Percentiles rank a stretch among this genome's conserved stretches.
These are phyloP conservation scores for Hanseniaspora gamundiae DNA, from an alignment of 1,139 yeast genomes.

Conservation along the genomic window DNA sequence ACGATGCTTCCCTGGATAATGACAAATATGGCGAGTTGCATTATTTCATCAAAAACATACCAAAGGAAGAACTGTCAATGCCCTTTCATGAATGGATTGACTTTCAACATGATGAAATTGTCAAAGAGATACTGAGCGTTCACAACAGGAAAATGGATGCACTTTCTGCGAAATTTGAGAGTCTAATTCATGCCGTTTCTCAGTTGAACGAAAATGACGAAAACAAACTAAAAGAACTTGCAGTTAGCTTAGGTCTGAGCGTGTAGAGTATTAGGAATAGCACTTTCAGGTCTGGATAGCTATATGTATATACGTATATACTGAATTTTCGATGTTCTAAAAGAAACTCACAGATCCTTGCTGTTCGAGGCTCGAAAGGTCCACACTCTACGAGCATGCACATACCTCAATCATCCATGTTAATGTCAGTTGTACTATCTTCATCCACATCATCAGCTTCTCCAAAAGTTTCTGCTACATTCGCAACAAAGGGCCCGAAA, in stretches of 20 bases:
- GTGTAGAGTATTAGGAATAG: background rate
- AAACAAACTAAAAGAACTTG: slow-evolving; percentile 10
- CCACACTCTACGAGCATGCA: too few relatives aligned
- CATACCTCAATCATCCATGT: background rate
- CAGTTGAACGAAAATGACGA: slow-evolving; percentile 12
- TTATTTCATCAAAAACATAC: slow-evolving; percentile 54
- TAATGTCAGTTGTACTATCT: background rate
- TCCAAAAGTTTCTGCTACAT: too few relatives aligned
- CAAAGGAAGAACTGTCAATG: slow-evolving; percentile 56
- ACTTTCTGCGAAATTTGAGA: slow-evolving; percentile 17
- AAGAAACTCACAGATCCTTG: too few relatives aligned
- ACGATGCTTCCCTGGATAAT: slow-evolving; percentile 29
- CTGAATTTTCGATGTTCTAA: too few relatives aligned
- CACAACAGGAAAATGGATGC: slow-evolving; percentile 31
- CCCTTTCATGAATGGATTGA: slow-evolving; percentile 59
- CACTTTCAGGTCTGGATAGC: too few relatives aligned
- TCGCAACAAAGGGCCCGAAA: background rate
- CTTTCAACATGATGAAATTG: slow-evolving; percentile 31
- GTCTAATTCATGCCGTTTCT: slow-evolving; percentile 8
- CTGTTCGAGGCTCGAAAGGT: too few relatives aligned
- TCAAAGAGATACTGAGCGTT: slow-evolving; percentile 33
- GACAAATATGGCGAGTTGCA: slow-evolving; percentile 56
- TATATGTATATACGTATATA: too few relatives aligned
- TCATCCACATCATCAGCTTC: too few relatives aligned
- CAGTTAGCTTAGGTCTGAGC: slow-evolving; percentile 9